Percentiles rank a stretch among this genome's conserved stretches.
phyloP scores from a whole-genome alignment of 2,329 filamentous ascomycete genomes.

The Rasamsonia emersonii region DNA sequence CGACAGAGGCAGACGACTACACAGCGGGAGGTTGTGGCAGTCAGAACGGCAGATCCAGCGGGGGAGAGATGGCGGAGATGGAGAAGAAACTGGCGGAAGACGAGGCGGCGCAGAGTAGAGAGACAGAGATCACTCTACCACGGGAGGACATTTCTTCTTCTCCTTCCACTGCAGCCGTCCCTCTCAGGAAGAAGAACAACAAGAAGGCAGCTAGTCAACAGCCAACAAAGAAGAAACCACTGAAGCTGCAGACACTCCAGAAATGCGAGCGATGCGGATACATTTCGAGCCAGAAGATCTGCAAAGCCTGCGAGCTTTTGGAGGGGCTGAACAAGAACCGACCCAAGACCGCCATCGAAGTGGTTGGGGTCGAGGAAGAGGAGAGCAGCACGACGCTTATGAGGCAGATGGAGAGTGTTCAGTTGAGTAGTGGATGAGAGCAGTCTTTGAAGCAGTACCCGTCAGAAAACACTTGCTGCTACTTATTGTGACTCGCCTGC shows the following conservation, averaged over 20 bases:
- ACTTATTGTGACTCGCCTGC: too few relatives aligned
- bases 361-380: constrained; percentile 38
- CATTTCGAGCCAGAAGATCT: constrained; percentile 86
- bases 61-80: constrained; percentile 73
- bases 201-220: constrained; percentile 30
- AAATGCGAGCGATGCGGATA: constrained; percentile 85
- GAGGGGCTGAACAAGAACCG: constrained; percentile 77
- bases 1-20: constrained; percentile 45
- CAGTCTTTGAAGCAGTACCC: too few relatives aligned
- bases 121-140: constrained; percentile 54
- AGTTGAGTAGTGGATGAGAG: constrained; percentile 30
- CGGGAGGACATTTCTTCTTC: constrained; percentile 7
- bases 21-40: constrained; percentile 65
- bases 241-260: constrained; percentile 51
- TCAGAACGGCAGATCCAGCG: constrained; percentile 55
- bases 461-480: too few relatives aligned
- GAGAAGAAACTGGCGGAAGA: constrained; percentile 63
- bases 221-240: constrained; percentile 45
- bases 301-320: constrained; percentile 85
- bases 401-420: constrained; percentile 42
- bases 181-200: constrained; percentile 16
- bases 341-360: constrained; percentile 38
- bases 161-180: constrained; percentile 6
- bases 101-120: constrained; percentile 51
- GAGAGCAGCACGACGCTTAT: constrained; percentile 44